Percentiles rank a stretch among this genome's conserved stretches.
These are phyloP conservation scores for Dioszegia aurantiaca DNA, from an alignment of 768 basidiomycete genomes.

Conservation along the genomic window DNA sequence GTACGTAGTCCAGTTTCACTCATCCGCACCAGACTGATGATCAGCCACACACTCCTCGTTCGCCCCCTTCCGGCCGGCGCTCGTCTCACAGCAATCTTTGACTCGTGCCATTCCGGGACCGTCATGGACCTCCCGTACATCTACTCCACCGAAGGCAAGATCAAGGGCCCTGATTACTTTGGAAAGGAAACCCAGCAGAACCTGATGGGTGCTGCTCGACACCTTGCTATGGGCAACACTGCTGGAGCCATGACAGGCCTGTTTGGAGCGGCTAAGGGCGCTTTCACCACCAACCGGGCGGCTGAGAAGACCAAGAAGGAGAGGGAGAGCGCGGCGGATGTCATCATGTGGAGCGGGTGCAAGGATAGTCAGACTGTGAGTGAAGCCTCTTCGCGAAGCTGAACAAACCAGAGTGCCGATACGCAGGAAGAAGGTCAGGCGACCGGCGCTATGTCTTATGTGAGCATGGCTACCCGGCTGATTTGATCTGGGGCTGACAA, in stretches of 20 bases:
- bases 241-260: slow-evolving; percentile 48
- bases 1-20: slow-evolving; percentile 6
- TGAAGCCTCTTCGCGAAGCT: background rate
- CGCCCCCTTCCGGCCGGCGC: slow-evolving; percentile 74
- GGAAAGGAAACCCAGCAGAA: slow-evolving; percentile 76
- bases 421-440: slow-evolving; percentile 55
- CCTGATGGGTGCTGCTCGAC: slow-evolving; percentile 67
- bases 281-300: slow-evolving; percentile 63
- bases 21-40: background rate
- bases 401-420: slow-evolving; percentile 51
- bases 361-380: slow-evolving; percentile 54
- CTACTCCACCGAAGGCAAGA: slow-evolving; percentile 90
- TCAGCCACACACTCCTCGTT: slow-evolving; percentile 69
- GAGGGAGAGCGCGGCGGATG: slow-evolving; percentile 78
- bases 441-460: slow-evolving; percentile 57
- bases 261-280: slow-evolving; percentile 69
- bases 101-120: slow-evolving; percentile 50
- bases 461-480: slow-evolving; percentile 10
- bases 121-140: slow-evolving; percentile 61
- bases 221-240: slow-evolving; percentile 56
- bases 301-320: slow-evolving; percentile 60
- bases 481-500: background rate
- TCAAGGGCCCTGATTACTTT: slow-evolving; percentile 87
- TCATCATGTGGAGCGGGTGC: slow-evolving; percentile 56
- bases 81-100: slow-evolving; percentile 66